Evolutionary conservation across 2,329 filamentous ascomycete genomes (phyloP), one percentile per base, ranked within the genome.

Genomic region (Nemania sp.): DNA sequence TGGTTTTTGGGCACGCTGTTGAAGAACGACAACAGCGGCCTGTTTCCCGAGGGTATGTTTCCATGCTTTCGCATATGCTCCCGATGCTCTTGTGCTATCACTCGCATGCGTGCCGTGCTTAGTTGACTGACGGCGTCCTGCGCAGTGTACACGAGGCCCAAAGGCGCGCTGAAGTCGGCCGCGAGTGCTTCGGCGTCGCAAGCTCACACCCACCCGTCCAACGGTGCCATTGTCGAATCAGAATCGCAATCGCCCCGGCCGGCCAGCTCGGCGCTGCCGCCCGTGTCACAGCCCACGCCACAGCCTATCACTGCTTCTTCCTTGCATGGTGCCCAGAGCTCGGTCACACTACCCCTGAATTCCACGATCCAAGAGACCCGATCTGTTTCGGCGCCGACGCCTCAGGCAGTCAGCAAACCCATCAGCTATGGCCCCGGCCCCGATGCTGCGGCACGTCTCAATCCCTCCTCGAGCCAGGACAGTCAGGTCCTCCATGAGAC

Each of bases 401-500:
- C 64, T 22, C 59, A 66, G 7, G 59, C 64, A 14, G 53, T 65
- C 7, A 67, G 57, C 52, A 71, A 64, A 47, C 60, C 66, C 30
- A 57, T 68, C 40, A 59, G 64, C 11, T 65, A 65, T 7, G 61
- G 71, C 11, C 52, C 63, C 23, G 72, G 79, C 55, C 69, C 72
- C 52, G 68, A 77, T 56, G 70, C 70, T 64, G 54, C 72, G 12
- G 64, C 67, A 45, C 71, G 75, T 41, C 68, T 82, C 43, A 71
- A 70, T 52, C 72, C 76, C 50, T 72, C 76, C 51, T 61, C 61
- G n/a, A 76, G 76, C 56, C 76, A 84, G 63, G 76, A 82, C 46
- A 81, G 74, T 57, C 69, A 66, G 36, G 92, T 97, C 44, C 88
- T 97, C 77, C 91, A 92, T 69, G 92, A 97, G 70, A 97, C 93